These are phyloP conservation scores for Pholiota molesta DNA, from an alignment of 768 basidiomycete species.

Conservation along the genomic window DNA sequence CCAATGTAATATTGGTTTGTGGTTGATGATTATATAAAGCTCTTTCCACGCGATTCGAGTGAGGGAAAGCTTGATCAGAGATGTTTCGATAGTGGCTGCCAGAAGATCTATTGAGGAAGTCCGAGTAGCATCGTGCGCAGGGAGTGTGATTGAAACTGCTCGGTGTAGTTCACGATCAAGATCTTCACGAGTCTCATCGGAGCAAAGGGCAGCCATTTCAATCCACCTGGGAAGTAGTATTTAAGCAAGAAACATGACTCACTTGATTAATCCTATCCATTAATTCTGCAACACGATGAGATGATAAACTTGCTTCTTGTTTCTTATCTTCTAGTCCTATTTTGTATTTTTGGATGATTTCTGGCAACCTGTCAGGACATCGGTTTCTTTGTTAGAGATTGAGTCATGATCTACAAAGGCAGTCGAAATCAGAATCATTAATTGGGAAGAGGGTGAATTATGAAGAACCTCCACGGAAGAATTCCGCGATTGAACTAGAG, in stretches of 20 bases:
- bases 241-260: neutral
- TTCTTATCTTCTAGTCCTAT: constrained; percentile 8
- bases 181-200: constrained; percentile 14
- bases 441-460: neutral
- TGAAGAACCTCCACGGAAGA: constrained; percentile 25
- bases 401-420: neutral
- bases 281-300: constrained; percentile 3
- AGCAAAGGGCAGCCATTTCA: neutral
- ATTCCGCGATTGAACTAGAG: constrained; percentile 22
- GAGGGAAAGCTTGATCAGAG: constrained; percentile 50
- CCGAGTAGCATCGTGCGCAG: constrained; percentile 28
- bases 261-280: neutral
- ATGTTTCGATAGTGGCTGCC: constrained; percentile 47
- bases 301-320: constrained; percentile 3
- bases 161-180: constrained; percentile 16
- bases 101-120: constrained; percentile 42
- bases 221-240: neutral
- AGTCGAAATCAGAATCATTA: neutral
- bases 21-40: constrained; percentile 40
- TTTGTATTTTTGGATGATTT: constrained; percentile 13
- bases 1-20: constrained; percentile 17
- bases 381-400: neutral
- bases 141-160: constrained; percentile 21
- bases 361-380: constrained; percentile 8
- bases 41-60: constrained; percentile 40